Evolutionary conservation across 441 rosid species (phyloP).

Genomic region (Hura crepitans): DNA sequence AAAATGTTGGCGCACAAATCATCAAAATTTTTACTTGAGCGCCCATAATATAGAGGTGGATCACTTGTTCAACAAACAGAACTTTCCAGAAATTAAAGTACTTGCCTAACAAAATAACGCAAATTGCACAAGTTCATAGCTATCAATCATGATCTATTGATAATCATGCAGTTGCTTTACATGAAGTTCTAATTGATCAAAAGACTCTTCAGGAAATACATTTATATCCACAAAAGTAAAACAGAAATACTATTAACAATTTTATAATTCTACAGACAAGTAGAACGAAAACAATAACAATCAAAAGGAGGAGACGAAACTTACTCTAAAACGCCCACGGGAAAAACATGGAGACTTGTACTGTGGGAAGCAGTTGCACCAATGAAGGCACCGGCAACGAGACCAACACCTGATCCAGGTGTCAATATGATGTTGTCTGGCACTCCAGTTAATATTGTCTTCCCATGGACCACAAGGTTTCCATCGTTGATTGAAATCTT

Average conservation of each 20-base stretch:
- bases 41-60: neutral
- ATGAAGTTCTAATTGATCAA: neutral
- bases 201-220: neutral
- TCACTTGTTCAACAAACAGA: neutral
- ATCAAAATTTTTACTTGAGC: too few relatives aligned
- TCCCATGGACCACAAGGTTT: slow-evolving; percentile 84
- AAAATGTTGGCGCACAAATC: too few relatives aligned
- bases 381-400: slow-evolving; percentile 63
- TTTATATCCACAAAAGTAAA: neutral
- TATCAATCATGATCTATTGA: neutral
- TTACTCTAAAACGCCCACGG: slow-evolving; percentile 77
- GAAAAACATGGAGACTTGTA: slow-evolving; percentile 90
- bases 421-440: slow-evolving; percentile 74
- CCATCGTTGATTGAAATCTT: slow-evolving; percentile 67
- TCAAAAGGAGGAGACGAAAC: slow-evolving; percentile 19
- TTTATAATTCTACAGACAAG: neutral
- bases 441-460: slow-evolving; percentile 76
- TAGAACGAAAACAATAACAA: neutral
- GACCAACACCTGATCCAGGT: slow-evolving; percentile 62
- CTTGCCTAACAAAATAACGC: neutral
- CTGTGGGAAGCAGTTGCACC: slow-evolving; percentile 80
- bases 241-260: neutral
- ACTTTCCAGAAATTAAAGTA: neutral
- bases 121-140: neutral
- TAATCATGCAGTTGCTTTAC: neutral